phyloP scores from a whole-genome alignment of 1,284 basidiomycete genomes.

The Trametes sp. region DNA sequence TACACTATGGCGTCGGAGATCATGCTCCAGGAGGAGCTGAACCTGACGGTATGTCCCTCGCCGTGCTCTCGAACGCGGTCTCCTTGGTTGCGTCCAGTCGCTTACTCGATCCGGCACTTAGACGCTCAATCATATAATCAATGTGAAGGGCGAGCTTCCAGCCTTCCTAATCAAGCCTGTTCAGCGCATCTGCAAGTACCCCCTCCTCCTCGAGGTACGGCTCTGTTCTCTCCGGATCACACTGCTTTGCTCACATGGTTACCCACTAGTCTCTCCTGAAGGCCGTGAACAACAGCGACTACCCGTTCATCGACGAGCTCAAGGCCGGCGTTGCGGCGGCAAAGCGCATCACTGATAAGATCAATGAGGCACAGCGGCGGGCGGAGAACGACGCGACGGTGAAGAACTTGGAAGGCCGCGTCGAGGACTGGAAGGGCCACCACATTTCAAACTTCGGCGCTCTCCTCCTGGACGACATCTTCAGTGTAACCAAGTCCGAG shows the following conservation, averaged over 20 bases:
- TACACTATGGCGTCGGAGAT: conserved; percentile 89
- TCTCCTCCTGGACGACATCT: conserved; percentile 93
- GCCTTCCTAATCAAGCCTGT: conserved; percentile 85
- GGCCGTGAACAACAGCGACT: conserved; percentile 68
- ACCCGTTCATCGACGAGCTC: conserved; percentile 84
- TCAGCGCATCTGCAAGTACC: conserved; percentile 83
- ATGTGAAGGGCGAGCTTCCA: conserved; percentile 88
- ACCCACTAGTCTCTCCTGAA: conserved; percentile 64
- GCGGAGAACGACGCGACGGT: conserved; percentile 91
- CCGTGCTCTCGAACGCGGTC: conserved; percentile 25
- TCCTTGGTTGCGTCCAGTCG: conserved; percentile 35
- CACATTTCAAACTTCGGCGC: conserved; percentile 93
- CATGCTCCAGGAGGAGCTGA: conserved; percentile 86
- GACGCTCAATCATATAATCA: conserved; percentile 80
- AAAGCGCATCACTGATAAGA: conserved; percentile 93
- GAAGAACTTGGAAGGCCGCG: conserved; percentile 86
- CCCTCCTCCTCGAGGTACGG: conserved; percentile 66
- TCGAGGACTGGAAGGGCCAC: conserved; percentile 99
- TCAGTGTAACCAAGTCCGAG: conserved; percentile 95
- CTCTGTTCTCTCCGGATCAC: conserved; percentile 16
- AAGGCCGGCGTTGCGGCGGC: conserved; percentile 86
- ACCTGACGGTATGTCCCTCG: conserved; percentile 74
- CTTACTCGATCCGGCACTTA: conserved; percentile 51
- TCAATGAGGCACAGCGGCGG: conserved; percentile 93
- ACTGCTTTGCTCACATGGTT: conserved; percentile 18